phyloP scores from a whole-genome alignment of 257 asterid genomes.

The Solanum etuberosum region DNA sequence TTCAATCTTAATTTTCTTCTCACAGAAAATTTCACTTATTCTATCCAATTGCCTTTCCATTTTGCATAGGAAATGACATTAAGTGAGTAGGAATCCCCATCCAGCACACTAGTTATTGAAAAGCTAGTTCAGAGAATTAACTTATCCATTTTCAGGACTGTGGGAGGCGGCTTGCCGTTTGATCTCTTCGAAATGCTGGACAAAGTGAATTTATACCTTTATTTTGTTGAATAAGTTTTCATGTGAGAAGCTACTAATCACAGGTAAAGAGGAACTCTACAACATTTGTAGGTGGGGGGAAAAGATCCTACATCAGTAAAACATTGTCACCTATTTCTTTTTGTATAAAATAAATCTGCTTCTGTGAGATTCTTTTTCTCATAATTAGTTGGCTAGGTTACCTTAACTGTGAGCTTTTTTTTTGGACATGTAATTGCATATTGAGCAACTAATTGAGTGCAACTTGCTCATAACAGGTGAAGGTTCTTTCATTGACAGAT shows the following conservation, averaged over 20 bases:
- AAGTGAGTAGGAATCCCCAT: background rate
- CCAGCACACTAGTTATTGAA: background rate
- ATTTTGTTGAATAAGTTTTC: background rate
- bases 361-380: background rate
- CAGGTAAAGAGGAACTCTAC: background rate
- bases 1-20: background rate
- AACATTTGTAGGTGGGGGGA: background rate
- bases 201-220: background rate
- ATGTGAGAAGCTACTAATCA: background rate
- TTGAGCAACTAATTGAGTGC: background rate
- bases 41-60: background rate
- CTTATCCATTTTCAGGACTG: background rate
- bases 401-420: background rate
- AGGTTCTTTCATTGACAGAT: slow-evolving; percentile 90
- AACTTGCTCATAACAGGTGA: slow-evolving; percentile 64
- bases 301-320: background rate
- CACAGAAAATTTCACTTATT: background rate
- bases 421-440: background rate
- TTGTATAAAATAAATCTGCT: background rate
- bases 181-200: background rate
- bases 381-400: background rate
- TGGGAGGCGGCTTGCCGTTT: background rate
- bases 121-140: background rate
- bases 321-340: background rate
- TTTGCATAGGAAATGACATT: background rate